A percentile compares a stretch with the other conserved stretches of the same genome.
Conservation (phyloP, 2,329 filamentous ascomycete genomes). For the Arthroderma uncinatum region DNA sequence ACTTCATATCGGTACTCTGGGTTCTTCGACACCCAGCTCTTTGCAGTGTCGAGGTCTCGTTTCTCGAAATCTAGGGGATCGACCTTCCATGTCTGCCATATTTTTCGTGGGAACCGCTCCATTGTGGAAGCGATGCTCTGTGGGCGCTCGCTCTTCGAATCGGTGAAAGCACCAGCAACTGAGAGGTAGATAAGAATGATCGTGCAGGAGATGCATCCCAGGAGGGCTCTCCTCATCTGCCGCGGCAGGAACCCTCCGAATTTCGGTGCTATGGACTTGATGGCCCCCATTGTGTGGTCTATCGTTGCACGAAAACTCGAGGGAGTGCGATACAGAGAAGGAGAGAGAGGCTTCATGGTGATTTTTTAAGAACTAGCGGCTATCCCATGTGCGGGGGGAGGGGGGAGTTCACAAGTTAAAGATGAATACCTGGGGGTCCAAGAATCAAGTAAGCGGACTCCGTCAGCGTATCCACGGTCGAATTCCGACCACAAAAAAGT, state of each 20-base stretch:
- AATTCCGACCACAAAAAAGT: background rate
- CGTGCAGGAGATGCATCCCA: conserved; percentile 38
- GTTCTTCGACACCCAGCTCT: conserved; percentile 56
- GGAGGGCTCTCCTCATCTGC: conserved; percentile 40
- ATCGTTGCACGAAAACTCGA: background rate
- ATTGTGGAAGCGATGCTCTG: conserved; percentile 16
- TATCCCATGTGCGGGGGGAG: background rate
- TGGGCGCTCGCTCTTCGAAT: conserved; percentile 16
- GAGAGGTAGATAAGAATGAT: conserved; percentile 39
- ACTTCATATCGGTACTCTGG: conserved; percentile 57
- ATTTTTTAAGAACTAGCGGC: background rate
- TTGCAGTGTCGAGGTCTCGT: conserved; percentile 48
- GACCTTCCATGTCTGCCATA: conserved; percentile 69
- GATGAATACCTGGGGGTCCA: conserved; percentile 2
- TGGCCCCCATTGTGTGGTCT: background rate
- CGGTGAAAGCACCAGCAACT: conserved; percentile 31
- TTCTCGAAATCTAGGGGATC: conserved; percentile 56
- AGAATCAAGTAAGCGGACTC: background rate
- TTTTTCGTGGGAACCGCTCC: conserved; percentile 51
- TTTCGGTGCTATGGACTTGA: conserved; percentile 2
- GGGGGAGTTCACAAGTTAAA: background rate
- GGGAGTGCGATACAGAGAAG: background rate
- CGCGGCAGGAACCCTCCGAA: conserved; percentile 34
- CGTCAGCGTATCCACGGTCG: conserved; percentile 2
- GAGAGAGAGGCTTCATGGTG: conserved; percentile 2